These are phyloP conservation scores for Mantamonas sphyraenae DNA, from an alignment of 78 protist species.

Conservation along the genomic window DNA sequence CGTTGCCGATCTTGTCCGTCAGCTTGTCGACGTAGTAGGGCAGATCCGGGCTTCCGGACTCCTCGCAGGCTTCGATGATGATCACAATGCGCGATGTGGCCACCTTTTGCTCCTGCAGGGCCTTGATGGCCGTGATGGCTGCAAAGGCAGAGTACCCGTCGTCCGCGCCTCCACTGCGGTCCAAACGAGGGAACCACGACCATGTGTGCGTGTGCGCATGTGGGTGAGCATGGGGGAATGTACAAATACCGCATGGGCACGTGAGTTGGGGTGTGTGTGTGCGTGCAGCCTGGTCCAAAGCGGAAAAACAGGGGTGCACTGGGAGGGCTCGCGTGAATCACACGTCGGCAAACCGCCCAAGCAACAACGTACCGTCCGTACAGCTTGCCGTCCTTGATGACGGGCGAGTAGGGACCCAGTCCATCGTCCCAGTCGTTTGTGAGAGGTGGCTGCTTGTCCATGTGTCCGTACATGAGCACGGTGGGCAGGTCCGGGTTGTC, in stretches of 20 bases:
- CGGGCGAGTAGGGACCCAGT: constrained; percentile 66
- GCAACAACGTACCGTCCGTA: too few relatives aligned
- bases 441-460: constrained; percentile 83
- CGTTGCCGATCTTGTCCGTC: constrained; percentile 24
- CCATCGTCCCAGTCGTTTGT: constrained; percentile 68
- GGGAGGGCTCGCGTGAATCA: too few relatives aligned
- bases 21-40: constrained; percentile 43
- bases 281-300: too few relatives aligned
- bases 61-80: constrained; percentile 79
- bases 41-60: constrained; percentile 61
- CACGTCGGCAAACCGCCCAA: too few relatives aligned
- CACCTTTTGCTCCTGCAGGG: constrained; percentile 33
- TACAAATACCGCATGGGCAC: too few relatives aligned
- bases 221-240: too few relatives aligned
- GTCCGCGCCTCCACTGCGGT: constrained; percentile 86
- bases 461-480: constrained; percentile 75
- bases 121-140: constrained; percentile 48
- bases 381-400: constrained; percentile 30
- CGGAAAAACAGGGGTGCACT: too few relatives aligned
- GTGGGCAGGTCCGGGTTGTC: constrained; percentile 16
- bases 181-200: too few relatives aligned
- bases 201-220: too few relatives aligned
- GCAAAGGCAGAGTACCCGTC: constrained; percentile 83
- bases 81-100: constrained; percentile 25
- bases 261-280: too few relatives aligned